Conservation (phyloP, 2,329 filamentous ascomycete genomes). For the Colletotrichum chrysophilum region DNA sequence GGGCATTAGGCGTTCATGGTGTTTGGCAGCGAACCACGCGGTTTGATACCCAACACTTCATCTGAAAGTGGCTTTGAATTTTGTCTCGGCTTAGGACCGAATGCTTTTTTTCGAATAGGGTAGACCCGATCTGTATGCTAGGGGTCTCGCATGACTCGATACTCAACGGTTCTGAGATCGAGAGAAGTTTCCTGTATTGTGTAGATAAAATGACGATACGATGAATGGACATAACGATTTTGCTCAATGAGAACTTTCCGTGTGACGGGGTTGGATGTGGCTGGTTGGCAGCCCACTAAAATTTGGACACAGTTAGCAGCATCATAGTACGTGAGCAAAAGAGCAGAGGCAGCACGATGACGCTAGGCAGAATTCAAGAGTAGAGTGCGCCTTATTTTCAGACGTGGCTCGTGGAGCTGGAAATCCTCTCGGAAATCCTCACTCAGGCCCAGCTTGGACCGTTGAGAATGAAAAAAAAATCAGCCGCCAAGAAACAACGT, state of each 20-base stretch:
- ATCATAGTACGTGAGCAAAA: neutral
- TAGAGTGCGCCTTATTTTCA: neutral
- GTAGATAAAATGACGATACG: slow-evolving; percentile 20
- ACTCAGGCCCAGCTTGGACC: neutral
- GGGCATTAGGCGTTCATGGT: slow-evolving; percentile 18
- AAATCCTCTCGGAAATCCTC: neutral
- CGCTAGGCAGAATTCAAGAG: neutral
- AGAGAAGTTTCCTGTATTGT: neutral
- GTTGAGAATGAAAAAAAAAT: neutral
- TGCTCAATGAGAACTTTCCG: neutral
- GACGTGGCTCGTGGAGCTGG: neutral
- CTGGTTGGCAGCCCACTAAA: neutral
- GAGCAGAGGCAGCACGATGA: neutral
- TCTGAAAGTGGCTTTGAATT: slow-evolving; percentile 14
- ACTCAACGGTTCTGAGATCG: neutral
- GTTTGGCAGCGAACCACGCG: slow-evolving; percentile 22
- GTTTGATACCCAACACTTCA: slow-evolving; percentile 22
- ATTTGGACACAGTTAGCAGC: neutral
- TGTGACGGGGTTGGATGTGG: neutral
- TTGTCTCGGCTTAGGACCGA: neutral
- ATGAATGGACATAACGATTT: slow-evolving; percentile 16
- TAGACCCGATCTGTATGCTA: slow-evolving; percentile 4
- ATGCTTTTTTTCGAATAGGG: neutral
- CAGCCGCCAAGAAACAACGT: neutral
- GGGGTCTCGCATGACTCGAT: neutral